A percentile compares a stretch with the other conserved stretches of the same genome.
Evolutionary conservation across 1,139 yeast genomes (phyloP).

Genomic region (Yamadazyma trypodendri): DNA sequence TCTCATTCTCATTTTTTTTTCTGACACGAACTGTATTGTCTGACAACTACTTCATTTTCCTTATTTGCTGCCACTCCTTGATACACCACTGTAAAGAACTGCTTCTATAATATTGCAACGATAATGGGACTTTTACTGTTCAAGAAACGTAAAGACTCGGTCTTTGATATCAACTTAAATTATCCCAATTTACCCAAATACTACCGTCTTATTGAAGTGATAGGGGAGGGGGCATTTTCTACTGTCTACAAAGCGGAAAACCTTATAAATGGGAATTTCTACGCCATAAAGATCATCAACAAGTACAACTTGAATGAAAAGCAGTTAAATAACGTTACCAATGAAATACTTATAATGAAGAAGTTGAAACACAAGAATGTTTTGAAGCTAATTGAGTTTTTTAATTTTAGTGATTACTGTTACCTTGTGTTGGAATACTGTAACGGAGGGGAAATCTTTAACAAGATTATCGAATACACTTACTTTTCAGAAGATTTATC

Average conservation of each 20-base stretch:
- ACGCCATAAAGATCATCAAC: constrained; percentile 83
- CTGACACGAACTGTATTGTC: constrained; percentile 1
- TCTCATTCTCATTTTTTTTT: background rate
- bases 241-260: constrained; percentile 70
- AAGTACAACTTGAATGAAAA: constrained; percentile 54
- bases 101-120: background rate
- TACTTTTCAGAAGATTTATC: constrained; percentile 85
- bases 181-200: constrained; percentile 26
- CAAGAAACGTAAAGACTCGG: constrained; percentile 13
- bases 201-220: constrained; percentile 23
- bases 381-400: constrained; percentile 67
- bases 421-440: constrained; percentile 83
- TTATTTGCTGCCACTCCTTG: background rate
- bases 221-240: constrained; percentile 92
- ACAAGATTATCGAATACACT: constrained; percentile 87
- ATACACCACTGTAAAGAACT: background rate
- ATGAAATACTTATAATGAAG: constrained; percentile 85
- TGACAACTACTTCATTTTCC: background rate
- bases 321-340: constrained; percentile 61
- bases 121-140: constrained; percentile 14
- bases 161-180: constrained; percentile 14
- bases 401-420: constrained; percentile 55
- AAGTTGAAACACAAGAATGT: constrained; percentile 71
- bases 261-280: constrained; percentile 39
- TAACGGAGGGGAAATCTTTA: constrained; percentile 93